Percentiles rank a stretch among this genome's conserved stretches.
These are phyloP conservation scores for Salix suchowensis DNA, from an alignment of 345 rosid species.

Conservation along the genomic window DNA sequence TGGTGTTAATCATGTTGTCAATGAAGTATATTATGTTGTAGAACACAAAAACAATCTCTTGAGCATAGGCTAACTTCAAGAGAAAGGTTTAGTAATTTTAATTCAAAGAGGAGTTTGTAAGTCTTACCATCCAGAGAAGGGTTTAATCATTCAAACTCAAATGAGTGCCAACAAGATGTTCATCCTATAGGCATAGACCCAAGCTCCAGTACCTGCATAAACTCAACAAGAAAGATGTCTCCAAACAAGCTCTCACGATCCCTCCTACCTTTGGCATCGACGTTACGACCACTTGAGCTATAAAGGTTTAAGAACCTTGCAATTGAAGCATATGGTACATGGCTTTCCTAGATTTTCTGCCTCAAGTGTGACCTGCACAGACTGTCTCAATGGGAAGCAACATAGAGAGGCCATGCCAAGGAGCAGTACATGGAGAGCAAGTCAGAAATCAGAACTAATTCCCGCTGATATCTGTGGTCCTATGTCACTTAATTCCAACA, in stretches of 20 bases:
- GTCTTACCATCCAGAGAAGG: not conserved
- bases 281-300: too few relatives aligned
- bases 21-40: not conserved
- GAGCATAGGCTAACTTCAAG: slow-evolving; percentile 11
- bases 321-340: too few relatives aligned
- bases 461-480: not conserved
- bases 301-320: too few relatives aligned
- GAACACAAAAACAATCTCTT: not conserved
- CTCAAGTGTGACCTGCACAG: too few relatives aligned
- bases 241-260: too few relatives aligned
- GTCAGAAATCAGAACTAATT: not conserved
- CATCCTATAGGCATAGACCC: not conserved
- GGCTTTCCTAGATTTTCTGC: too few relatives aligned
- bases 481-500: too few relatives aligned
- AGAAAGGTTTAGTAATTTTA: slow-evolving; percentile 6
- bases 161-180: slow-evolving; percentile 7
- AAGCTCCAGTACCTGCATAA: not conserved
- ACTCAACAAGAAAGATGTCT: too few relatives aligned
- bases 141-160: not conserved
- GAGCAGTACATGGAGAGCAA: too few relatives aligned
- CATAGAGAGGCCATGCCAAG: not conserved
- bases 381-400: slow-evolving; percentile 3
- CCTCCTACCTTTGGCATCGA: too few relatives aligned
- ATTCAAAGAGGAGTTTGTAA: not conserved
- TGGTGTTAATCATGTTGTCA: not conserved